Base-by-base conservation (phyloP, 257 asterid genomes). In the Forsythia viridissima region DNA sequence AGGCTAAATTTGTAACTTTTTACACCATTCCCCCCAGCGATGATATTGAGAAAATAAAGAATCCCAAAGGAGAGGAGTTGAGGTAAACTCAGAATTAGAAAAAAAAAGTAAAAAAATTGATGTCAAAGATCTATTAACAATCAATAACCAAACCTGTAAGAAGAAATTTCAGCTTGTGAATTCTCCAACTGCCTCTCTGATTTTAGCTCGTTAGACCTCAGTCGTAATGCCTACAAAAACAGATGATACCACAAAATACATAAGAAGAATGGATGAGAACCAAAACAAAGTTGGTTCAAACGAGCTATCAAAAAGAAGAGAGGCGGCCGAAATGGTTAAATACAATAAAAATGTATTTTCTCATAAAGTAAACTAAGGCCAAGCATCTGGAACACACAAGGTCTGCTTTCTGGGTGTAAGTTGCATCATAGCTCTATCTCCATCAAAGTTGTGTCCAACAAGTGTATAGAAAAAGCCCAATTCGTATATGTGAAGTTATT, bases 151-250 rank as follows among this genome's bases (percentile, higher is more conserved):
- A 87, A 96, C 99, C 90, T 91, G 86, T 84, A 83, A 72, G 92
- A 88, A 89, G 96, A 87, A 80, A 93, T 76, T 86, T 92, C 96
- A 55, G 91, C 87, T 79, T 86, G 90, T 70, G 93, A 70, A 76
- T 87, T 87, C 87, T 93, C 98, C 88, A 93, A 83, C 70, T 88
- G 92, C 87, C 97, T 91, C 91, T 90, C 95, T 87, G 93, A 83
- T 84, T 93, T 96, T 71, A 96, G 91, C 90, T 96, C 99, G 83
- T 87, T 93, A 79, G 99, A 96, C 88, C 98, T 92, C 96, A 96
- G 82, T 61, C 97, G 91, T 80, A 96, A 89, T 77, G 97, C 96
- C 99, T 96, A 82, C 72, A 85, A 16, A 79, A 51, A 74, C 52
- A 40, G 65, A 40, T 8, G 70, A 48, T 48, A 39, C 66, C 18